Evolutionary conservation across 345 rosid species (phyloP).

Genomic region (Boechera divaricarpa): DNA sequence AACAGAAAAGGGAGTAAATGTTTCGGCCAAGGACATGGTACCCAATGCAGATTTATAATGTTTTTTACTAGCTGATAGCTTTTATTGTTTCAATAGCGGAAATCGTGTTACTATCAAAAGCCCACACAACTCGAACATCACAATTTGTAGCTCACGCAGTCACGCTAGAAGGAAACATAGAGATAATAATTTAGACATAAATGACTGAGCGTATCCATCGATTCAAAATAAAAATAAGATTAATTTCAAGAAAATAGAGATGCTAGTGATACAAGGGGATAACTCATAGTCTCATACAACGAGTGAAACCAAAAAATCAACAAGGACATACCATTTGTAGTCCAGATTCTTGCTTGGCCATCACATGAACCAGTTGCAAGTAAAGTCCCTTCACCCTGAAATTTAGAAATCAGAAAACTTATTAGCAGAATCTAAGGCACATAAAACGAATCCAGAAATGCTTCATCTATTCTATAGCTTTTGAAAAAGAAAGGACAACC

Average conservation of each 20-base stretch:
- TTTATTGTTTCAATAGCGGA: neutral
- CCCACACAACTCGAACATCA: constrained; percentile 14
- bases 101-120: constrained; percentile 1
- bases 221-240: neutral
- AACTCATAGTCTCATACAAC: neutral
- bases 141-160: constrained; percentile 1
- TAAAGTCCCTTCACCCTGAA: constrained; percentile 88
- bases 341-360: constrained; percentile 98
- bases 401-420: constrained; percentile 19
- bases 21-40: neutral
- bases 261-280: neutral
- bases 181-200: neutral
- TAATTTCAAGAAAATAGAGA: neutral
- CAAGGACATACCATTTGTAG: constrained; percentile 62
- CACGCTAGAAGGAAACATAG: neutral
- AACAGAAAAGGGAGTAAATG: neutral
- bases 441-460: constrained; percentile 26
- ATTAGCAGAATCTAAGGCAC: constrained; percentile 26
- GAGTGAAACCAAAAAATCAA: constrained; percentile 12
- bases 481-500: neutral
- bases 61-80: constrained; percentile 21
- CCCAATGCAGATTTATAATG: constrained; percentile 7
- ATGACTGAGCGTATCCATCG: neutral
- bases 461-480: neutral
- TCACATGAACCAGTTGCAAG: constrained; percentile 98